Conservation (phyloP, 345 rosid species). For the Salix caprea region DNA sequence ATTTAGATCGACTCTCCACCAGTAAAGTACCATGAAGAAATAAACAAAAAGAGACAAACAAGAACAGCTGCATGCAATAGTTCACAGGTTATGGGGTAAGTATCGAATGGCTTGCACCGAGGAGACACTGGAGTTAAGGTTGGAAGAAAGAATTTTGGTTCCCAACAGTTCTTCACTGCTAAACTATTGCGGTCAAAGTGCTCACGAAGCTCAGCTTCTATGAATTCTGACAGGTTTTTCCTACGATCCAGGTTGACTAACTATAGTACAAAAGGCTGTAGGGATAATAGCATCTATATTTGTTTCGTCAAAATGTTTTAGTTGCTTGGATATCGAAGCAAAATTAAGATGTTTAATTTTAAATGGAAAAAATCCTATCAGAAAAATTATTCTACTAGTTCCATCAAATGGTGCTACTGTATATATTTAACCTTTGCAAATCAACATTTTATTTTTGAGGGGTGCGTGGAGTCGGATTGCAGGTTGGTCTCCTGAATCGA, state of each 20-base stretch:
- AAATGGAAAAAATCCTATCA: not conserved
- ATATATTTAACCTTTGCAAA: not conserved
- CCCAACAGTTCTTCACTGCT: not conserved
- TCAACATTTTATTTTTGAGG: too few species aligned
- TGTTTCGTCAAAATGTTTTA: not conserved
- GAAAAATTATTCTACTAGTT: not conserved
- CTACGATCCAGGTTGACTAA: not conserved
- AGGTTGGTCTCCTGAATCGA: too few species aligned
- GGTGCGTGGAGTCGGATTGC: too few species aligned
- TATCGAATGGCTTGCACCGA: conserved; percentile 70
- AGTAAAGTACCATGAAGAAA: not conserved
- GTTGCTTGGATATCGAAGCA: not conserved
- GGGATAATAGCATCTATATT: not conserved
- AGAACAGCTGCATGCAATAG: conserved; percentile 46
- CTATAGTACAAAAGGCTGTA: not conserved
- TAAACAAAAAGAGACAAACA: not conserved
- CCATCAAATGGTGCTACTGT: not conserved
- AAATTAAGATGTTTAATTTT: not conserved
- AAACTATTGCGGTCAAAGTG: not conserved
- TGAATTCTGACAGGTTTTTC: not conserved
- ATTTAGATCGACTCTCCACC: too few species aligned
- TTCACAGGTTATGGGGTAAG: conserved; percentile 66
- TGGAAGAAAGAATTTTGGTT: not conserved
- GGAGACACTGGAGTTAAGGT: not conserved
- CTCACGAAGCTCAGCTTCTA: not conserved